Evolutionary conservation across 140 eudicot genomes (phyloP), one percentile per base, ranked within the genome.

Genomic region (Bidens hawaiensis): DNA sequence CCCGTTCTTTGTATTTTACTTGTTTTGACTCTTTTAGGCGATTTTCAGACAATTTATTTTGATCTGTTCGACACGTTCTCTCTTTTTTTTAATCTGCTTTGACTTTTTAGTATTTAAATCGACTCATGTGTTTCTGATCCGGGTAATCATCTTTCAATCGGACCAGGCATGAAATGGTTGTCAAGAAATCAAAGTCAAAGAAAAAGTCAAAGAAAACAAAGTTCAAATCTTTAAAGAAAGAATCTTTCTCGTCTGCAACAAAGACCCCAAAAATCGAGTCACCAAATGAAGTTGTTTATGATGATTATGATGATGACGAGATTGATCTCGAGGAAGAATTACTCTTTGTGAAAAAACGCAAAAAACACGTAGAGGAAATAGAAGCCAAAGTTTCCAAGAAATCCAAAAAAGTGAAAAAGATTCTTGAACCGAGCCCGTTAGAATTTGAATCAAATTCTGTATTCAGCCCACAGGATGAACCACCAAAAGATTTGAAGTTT

Each of bases 171-270:
- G 85, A 82, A 15, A 67, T 10, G 21, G 47, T 47, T 23, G 62
- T 61, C 68, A 59, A 80, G 16, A 94, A 76, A 75, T 61, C 85
- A 2, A 93, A 93, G 82, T 65, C 94, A 27, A 94, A 94, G 87
- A 94, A 94, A 79, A 94, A 88, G 69, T 3, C 81, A 1, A 94
- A 89, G 83, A 94, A 94, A 72, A 65, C 94, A 46, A 94, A 94
- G 80, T 94, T 94, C 73, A 94, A 89, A 71, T 94, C 99, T 45
- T 58, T 94, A 71, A 89, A 83, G 81, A 81, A 83, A 72, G 95
- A 78, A 50, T 76, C 94, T 50, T 73, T 94, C 31, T 75, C 82
- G 49, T 80, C 84, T n/a, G 85, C 76, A 15, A 33, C 80, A 58
- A 77, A 67, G 57, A 59, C 75, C 21, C 10, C 68, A 31, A 74